Evolutionary conservation across 352 stramenopile species (phyloP).

Genomic region (Pythium phragmiticola): DNA sequence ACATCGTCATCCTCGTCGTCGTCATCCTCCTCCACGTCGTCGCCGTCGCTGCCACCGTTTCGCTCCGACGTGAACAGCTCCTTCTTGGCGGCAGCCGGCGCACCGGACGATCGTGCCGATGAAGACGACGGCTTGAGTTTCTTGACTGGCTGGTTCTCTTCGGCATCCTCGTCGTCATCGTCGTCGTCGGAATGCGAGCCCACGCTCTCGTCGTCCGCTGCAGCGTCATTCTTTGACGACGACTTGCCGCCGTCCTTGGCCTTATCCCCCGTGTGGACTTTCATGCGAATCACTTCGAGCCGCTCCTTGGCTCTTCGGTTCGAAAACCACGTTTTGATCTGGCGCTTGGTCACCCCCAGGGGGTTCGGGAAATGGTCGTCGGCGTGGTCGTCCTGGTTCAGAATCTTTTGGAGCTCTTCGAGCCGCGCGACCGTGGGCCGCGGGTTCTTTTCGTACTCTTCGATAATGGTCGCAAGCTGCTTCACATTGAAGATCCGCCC

Average conservation of each 20-base stretch:
- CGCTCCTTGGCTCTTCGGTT: slow-evolving; percentile 80
- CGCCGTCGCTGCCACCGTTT: slow-evolving; percentile 3
- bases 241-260: slow-evolving; percentile 17
- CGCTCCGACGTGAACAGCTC: slow-evolving; percentile 21
- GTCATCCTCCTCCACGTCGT: slow-evolving; percentile 26
- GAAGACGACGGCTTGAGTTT: slow-evolving; percentile 12
- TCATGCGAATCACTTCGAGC: slow-evolving; percentile 79
- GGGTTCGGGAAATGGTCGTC: slow-evolving; percentile 51
- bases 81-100: slow-evolving; percentile 24
- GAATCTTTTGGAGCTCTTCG: slow-evolving; percentile 63
- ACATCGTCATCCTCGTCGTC: slow-evolving; percentile 32
- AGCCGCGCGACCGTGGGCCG: slow-evolving; percentile 58
- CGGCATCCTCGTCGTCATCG: slow-evolving; percentile 20
- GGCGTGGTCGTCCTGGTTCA: slow-evolving; percentile 72
- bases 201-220: slow-evolving; percentile 31
- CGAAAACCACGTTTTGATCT: slow-evolving; percentile 86
- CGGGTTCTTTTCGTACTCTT: slow-evolving; percentile 84
- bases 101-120: background rate
- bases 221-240: slow-evolving; percentile 41
- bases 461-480: slow-evolving; percentile 80
- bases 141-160: slow-evolving; percentile 18
- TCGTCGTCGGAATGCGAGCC: background rate
- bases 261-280: slow-evolving; percentile 37
- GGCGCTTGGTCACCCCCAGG: slow-evolving; percentile 64
- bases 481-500: slow-evolving; percentile 86